Evolutionary conservation across 768 basidiomycete genomes (phyloP).

Genomic region (Rubroboletus satanas): DNA sequence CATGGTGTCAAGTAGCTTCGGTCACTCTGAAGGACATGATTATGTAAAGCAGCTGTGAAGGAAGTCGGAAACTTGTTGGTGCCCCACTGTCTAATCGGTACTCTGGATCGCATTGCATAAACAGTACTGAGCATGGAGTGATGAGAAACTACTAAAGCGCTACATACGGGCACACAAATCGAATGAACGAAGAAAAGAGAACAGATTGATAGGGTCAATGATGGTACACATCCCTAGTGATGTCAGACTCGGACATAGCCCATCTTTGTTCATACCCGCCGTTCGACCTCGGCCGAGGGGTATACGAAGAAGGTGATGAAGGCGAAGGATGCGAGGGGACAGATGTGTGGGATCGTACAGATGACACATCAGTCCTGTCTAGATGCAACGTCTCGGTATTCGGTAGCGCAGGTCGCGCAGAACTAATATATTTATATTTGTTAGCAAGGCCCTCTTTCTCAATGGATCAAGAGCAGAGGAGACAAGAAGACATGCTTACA

Average conservation of each 20-base stretch:
- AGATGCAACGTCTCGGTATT: neutral
- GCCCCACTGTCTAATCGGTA: neutral
- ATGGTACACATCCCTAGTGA: constrained; percentile 15
- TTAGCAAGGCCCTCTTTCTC: constrained; percentile 2
- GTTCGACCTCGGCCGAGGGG: neutral
- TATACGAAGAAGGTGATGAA: neutral
- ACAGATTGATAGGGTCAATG: constrained; percentile 3
- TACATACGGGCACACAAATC: constrained; percentile 10
- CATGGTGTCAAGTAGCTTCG: neutral
- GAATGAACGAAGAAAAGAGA: neutral
- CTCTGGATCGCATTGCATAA: neutral
- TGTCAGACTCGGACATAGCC: constrained; percentile 23
- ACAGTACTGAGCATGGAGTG: neutral
- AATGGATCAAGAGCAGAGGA: neutral
- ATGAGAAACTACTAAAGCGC: neutral
- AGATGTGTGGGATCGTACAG: neutral
- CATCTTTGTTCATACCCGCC: constrained; percentile 19
- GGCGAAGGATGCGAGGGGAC: neutral
- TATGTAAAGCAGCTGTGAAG: neutral
- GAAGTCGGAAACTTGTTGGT: neutral
- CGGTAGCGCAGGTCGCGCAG: constrained; percentile 6
- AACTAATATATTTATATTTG: neutral
- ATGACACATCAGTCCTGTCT: constrained; percentile 4
- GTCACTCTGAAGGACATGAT: neutral
- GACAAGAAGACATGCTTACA: constrained; percentile 17